Conservation (phyloP, 352 stramenopile genomes). For the Pythium grandisporangium region DNA sequence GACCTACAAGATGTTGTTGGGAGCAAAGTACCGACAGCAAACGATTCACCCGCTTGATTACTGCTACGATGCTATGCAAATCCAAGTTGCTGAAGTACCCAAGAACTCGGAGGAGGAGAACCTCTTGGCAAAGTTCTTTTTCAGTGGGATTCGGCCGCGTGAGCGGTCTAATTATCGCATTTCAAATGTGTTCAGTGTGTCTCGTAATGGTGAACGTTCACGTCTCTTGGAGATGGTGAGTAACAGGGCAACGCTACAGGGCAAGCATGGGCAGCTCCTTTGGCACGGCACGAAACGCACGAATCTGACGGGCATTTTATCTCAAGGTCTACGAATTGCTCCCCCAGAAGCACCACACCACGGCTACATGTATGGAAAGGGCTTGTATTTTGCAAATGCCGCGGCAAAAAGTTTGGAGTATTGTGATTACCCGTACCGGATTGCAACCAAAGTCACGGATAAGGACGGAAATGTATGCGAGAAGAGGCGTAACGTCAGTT, state of each 20-base stretch:
- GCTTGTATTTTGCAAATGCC: slow-evolving; percentile 67
- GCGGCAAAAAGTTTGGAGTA: slow-evolving; percentile 45
- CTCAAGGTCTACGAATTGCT: slow-evolving; percentile 54
- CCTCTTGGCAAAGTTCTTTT: slow-evolving; percentile 39
- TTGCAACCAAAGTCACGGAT: slow-evolving; percentile 15
- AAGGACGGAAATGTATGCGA: neutral
- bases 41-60: slow-evolving; percentile 38
- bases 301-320: slow-evolving; percentile 65
- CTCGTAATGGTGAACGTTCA: slow-evolving; percentile 28
- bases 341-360: slow-evolving; percentile 51
- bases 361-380: slow-evolving; percentile 71
- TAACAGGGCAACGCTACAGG: slow-evolving; percentile 14
- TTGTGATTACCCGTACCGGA: slow-evolving; percentile 21
- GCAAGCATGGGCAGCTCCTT: slow-evolving; percentile 34
- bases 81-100: slow-evolving; percentile 20
- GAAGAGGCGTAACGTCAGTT: slow-evolving; percentile 6
- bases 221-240: slow-evolving; percentile 25
- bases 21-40: slow-evolving; percentile 22
- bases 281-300: slow-evolving; percentile 55
- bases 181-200: slow-evolving; percentile 36
- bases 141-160: slow-evolving; percentile 16
- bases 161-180: slow-evolving; percentile 23
- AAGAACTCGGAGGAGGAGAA: slow-evolving; percentile 16
- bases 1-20: slow-evolving; percentile 51
- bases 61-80: slow-evolving; percentile 45